Base-by-base conservation (phyloP, 192 early-diverging fungal genomes). In the Gaertneriomyces semiglobifer region DNA sequence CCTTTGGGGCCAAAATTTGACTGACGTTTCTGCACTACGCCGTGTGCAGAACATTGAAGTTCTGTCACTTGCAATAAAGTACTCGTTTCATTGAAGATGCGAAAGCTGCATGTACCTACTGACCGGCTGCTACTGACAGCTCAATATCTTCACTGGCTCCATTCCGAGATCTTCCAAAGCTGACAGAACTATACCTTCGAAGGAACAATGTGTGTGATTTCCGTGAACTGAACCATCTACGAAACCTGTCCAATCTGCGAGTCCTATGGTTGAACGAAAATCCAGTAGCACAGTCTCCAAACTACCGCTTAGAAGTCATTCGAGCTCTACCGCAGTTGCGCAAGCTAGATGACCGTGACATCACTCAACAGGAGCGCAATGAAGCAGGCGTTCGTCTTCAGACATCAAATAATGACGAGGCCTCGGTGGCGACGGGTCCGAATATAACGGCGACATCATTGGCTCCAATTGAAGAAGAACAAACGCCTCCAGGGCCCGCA, bases 211-310 rank as follows among this genome's bases (percentile, higher is more conserved):
- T 79, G 33, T 60, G 56, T 7, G 68, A 79, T 54, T 44, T 63
- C 12, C 50, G 60, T 12, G 65, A 79, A 55, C 58, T 79, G 18
- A 42, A 60, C 4, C 60, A 76, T 53, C 56, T 79, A 40, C 44
- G 52, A 4, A 25, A 46, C 5, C 66, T 79, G n/a, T 50, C 55
- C 11, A 41, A 53, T 5, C 53, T 79, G 41, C 68, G 60, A 7
- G 51, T 74, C 53, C 69, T 79, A 19, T 79, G 74, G 78, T 65
- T 79, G 61, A 48, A 20, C 25, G 78, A 79, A 20, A 79, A 79
- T 52, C 78, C 78, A 1, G 39, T 79, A 16, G 69, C 71, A n/a
- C 44, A 53, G 6, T 54, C 61, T 19, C 66, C 66, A 11, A 51
- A 73, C 9, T 79, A 79, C 50, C 56, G 78, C 0, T 5, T 54